Base-by-base conservation (phyloP, 176 grass and related monocot genomes). In the Avena insularis region DNA sequence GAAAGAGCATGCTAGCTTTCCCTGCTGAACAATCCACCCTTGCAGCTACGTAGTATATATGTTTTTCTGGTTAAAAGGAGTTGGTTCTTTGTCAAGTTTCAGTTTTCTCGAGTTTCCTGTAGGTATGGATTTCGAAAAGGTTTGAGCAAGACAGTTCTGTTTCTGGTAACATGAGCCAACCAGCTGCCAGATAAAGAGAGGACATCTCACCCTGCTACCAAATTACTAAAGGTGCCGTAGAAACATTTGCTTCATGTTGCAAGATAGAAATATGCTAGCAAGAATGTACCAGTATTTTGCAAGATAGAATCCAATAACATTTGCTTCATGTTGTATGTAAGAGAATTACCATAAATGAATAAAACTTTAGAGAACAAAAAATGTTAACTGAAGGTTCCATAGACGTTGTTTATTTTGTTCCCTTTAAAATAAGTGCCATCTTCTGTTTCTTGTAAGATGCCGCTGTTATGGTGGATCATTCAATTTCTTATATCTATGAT, bases 151-250 rank as follows among this genome's bases (percentile, higher is more conserved):
- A 35, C 25, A 71, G 29, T 55, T 80, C 55, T 84, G 59, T 62
- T 75, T 73, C 53, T 13, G 77, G 70, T 63, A 53, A 63, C 65
- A 70, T 55, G 54, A 45, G 62, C 77, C 29, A 81, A 81, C 43
- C 60, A 88, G 45, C 61, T 88, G 86, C 61, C 20, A 69, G 43
- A 57, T 19, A 57, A 20, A 55, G 27, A 4, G 38, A 76, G 77
- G 81, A 75, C 40, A 76, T 76, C 85, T 81, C 76, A 81, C 81
- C 59, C 60, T 88, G 29, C 90, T 88, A 88, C 61, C 31, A 45
- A 69, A 85, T 82, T 77, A 85, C 70, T 61, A 43, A 2, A 60
- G 36, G 54, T 79, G 46, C 43, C 46, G 70, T 17, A 71, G 79
- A 77, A 77, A 82, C 25, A 23, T 23, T 23, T 23, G 23, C 23